These are phyloP conservation scores for Aspergillus vadensis DNA, from an alignment of 2,329 filamentous ascomycete species.

Conservation along the genomic window DNA sequence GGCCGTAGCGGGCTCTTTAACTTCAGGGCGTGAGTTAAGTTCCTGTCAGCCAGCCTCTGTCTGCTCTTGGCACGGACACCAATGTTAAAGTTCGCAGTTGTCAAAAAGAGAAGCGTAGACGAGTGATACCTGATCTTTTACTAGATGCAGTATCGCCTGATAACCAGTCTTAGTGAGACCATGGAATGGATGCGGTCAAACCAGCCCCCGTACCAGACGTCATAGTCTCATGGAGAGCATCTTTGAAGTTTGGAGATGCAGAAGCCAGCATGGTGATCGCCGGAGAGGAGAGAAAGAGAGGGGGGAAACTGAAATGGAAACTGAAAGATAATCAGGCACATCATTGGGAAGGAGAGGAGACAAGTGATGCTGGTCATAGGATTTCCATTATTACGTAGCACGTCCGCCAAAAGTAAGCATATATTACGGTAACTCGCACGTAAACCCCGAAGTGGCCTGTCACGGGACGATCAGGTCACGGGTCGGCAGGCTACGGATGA, in stretches of 20 bases:
- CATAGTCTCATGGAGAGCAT: not conserved
- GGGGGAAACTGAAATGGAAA: too few relatives aligned
- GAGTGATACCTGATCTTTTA: not conserved
- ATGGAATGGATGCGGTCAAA: not conserved
- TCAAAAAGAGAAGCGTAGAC: not conserved
- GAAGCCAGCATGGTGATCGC: too few relatives aligned
- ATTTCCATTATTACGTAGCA: not conserved
- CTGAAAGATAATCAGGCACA: too few relatives aligned
- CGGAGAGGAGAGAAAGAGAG: too few relatives aligned
- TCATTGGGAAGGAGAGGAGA: not conserved
- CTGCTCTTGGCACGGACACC: not conserved
- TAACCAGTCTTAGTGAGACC: not conserved
- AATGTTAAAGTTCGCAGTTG: not conserved
- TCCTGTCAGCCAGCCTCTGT: not conserved
- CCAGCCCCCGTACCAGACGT: not conserved
- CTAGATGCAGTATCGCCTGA: not conserved
- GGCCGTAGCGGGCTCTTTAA: not conserved
- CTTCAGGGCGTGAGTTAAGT: not conserved
- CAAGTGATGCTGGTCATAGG: not conserved
- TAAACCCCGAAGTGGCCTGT: not conserved
- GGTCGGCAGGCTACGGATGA: not conserved
- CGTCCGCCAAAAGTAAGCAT: not conserved
- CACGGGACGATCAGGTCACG: not conserved
- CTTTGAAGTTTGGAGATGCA: too few relatives aligned
- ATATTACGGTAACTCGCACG: not conserved